A percentile compares a stretch with the other conserved stretches of the same genome.
phyloP scores from a whole-genome alignment of 345 rosid species.

The Gossypium australe region DNA sequence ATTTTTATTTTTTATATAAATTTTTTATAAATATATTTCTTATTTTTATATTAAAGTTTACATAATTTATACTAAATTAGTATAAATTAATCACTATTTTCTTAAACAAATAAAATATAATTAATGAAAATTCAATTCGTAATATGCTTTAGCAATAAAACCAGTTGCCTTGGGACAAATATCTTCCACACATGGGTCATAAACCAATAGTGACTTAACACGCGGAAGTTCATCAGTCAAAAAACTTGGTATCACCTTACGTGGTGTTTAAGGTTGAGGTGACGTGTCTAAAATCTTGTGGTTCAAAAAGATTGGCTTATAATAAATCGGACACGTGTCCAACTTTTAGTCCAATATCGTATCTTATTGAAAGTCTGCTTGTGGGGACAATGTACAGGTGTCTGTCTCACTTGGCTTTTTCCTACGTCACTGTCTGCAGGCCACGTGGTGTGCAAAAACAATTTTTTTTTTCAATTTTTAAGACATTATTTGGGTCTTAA shows the following conservation, averaged over 20 bases:
- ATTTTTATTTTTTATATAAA: no score
- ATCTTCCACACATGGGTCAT: conserved; percentile 18
- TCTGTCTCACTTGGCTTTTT: conserved; percentile 21
- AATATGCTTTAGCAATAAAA: conserved; percentile 7
- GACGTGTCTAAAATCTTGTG: conserved; percentile 26
- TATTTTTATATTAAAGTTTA: no score
- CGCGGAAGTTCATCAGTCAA: conserved; percentile 10
- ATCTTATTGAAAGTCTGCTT: conserved; percentile 16
- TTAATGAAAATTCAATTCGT: no score
- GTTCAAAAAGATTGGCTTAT: conserved; percentile 13
- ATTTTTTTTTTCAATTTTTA: background rate
- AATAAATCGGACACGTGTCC: conserved; percentile 22
- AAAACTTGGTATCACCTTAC: conserved; percentile 2
- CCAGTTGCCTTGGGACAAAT: conserved; percentile 17
- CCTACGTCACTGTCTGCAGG: background rate
- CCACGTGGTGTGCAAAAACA: conserved; percentile 23
- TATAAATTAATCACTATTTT: no score
- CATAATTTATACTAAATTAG: no score
- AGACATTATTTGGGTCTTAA: background rate
- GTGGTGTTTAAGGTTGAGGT: conserved; percentile 6
- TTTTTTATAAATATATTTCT: no score
- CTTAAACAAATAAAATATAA: no score
- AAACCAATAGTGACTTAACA: conserved; percentile 18
- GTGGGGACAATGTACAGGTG: conserved; percentile 22
- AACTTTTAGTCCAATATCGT: background rate